A percentile compares a stretch with the other conserved stretches of the same genome.
These are phyloP conservation scores for Acanthamoeba castellanii DNA, from an alignment of 208 protist genomes.

Conservation along the genomic window DNA sequence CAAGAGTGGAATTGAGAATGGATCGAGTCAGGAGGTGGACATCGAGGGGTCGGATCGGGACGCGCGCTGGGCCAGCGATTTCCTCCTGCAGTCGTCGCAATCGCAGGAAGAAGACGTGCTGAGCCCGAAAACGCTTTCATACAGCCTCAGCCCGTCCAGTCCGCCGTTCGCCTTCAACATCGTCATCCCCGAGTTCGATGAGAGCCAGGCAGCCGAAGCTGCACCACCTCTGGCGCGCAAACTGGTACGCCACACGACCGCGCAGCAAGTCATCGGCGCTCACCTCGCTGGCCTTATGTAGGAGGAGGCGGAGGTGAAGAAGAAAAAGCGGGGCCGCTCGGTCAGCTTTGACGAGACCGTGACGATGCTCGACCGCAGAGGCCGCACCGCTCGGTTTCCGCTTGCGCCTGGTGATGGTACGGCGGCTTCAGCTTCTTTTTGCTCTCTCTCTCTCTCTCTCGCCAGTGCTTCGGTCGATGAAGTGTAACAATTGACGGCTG, in stretches of 20 bases:
- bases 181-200: constrained; percentile 16
- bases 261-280: no score
- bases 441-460: not conserved
- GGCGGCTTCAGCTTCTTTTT: not conserved
- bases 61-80: not conserved
- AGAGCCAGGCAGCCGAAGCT: not conserved
- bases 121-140: not conserved
- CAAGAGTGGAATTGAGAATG: not conserved
- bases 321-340: not conserved
- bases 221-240: not conserved
- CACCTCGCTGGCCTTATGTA: no score
- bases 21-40: not conserved
- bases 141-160: not conserved
- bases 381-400: not conserved
- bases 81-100: not conserved
- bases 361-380: not conserved
- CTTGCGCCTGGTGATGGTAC: not conserved
- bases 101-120: not conserved
- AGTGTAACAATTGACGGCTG: not conserved
- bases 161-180: constrained; percentile 25
- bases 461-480: not conserved
- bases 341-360: not conserved
- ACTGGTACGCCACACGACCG: not conserved
- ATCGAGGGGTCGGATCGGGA: not conserved
- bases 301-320: not conserved